Conservation (phyloP, 192 early-diverging fungal genomes). For the Backusella sp. region DNA sequence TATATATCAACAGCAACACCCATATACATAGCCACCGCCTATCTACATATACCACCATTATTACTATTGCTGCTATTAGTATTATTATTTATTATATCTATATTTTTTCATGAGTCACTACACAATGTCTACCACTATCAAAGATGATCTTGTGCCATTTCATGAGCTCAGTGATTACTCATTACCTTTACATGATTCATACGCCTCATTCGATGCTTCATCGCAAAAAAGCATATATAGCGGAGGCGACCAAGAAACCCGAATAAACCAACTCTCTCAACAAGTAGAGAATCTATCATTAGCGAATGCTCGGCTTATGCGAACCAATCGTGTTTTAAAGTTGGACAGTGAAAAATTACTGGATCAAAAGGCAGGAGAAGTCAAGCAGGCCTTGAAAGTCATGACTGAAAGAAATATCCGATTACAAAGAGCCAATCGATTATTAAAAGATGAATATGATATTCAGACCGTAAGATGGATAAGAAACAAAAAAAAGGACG, state of each 20-base stretch:
- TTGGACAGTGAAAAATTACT: constrained; percentile 30
- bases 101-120: background rate
- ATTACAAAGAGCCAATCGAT: constrained; percentile 29
- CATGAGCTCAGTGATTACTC: constrained; percentile 41
- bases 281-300: constrained; percentile 34
- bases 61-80: no score
- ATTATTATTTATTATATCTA: background rate
- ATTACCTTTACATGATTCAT: constrained; percentile 28
- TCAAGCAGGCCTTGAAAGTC: constrained; percentile 30
- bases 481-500: background rate
- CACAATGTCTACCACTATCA: constrained; percentile 12
- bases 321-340: constrained; percentile 34
- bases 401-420: constrained; percentile 24
- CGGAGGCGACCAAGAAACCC: constrained; percentile 25
- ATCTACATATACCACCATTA: background rate
- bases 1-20: no score
- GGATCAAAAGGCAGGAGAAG: constrained; percentile 30
- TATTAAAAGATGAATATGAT: constrained; percentile 29
- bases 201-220: background rate
- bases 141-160: constrained; percentile 16
- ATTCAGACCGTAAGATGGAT: constrained; percentile 16
- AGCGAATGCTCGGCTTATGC: constrained; percentile 32
- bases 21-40: background rate
- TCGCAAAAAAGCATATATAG: constrained; percentile 29
- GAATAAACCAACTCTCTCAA: constrained; percentile 28